These are phyloP conservation scores for Boletus eberwhitei DNA, from an alignment of 768 basidiomycete species.

Conservation along the genomic window DNA sequence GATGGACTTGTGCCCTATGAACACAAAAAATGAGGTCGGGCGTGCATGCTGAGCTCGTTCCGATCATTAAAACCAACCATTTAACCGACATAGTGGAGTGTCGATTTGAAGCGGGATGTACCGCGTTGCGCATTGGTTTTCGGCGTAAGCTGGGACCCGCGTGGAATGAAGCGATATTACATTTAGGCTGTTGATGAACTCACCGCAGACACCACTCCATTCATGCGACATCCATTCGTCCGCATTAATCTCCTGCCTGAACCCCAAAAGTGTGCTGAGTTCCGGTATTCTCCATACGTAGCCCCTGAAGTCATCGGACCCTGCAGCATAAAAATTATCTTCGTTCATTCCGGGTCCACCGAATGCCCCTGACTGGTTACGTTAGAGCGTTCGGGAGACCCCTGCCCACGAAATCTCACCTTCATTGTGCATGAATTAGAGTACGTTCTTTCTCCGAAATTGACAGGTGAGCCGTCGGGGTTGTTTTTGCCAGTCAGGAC, in stretches of 20 bases:
- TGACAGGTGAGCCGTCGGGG: constrained; percentile 52
- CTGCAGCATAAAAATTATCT: constrained; percentile 66
- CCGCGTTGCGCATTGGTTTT: constrained; percentile 37
- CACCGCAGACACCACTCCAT: constrained; percentile 32
- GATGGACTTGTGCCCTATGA: constrained; percentile 68
- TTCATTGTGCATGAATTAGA: constrained; percentile 78
- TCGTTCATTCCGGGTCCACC: constrained; percentile 52
- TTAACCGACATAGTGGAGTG: constrained; percentile 57
- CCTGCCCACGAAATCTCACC: constrained; percentile 34
- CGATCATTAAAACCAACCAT: constrained; percentile 39
- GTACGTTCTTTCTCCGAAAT: constrained; percentile 51
- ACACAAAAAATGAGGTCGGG: constrained; percentile 3
- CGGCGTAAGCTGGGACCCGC: constrained; percentile 43
- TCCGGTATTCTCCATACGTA: constrained; percentile 78
- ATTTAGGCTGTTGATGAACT: constrained; percentile 11
- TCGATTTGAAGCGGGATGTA: constrained; percentile 61
- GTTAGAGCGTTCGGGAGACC: background rate
- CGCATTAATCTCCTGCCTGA: constrained; percentile 43
- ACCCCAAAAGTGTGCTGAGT: constrained; percentile 38
- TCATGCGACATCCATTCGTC: constrained; percentile 44
- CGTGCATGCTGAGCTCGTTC: background rate
- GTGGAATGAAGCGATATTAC: constrained; percentile 7
- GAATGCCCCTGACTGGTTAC: constrained; percentile 67
- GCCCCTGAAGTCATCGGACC: constrained; percentile 78
- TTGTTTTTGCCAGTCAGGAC: constrained; percentile 57